Evolutionary conservation across 495 filamentous ascomycete genomes (phyloP).

Genomic region (Tirmania nivea): DNA sequence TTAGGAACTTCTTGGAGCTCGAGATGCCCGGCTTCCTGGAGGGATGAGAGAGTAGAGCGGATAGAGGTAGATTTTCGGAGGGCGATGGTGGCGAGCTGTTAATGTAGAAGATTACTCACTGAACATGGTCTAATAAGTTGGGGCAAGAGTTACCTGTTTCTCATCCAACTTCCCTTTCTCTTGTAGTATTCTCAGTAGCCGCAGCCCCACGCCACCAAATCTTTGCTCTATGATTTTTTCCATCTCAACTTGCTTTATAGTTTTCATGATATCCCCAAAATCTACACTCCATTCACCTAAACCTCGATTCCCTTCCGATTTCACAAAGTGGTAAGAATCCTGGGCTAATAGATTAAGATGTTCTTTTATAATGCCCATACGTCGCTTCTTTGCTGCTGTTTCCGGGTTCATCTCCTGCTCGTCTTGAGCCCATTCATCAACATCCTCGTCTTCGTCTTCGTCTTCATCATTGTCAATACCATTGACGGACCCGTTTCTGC

Average conservation of each 20-base stretch:
- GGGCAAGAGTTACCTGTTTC: slow-evolving; percentile 30
- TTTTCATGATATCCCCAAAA: slow-evolving; percentile 44
- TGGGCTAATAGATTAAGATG: slow-evolving; percentile 59
- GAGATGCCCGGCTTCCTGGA: slow-evolving; percentile 64
- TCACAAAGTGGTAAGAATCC: slow-evolving; percentile 46
- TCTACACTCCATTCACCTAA: slow-evolving; percentile 58
- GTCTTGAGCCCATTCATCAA: slow-evolving; percentile 20
- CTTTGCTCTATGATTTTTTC: slow-evolving; percentile 53
- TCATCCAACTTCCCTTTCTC: slow-evolving; percentile 82
- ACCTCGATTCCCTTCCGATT: slow-evolving; percentile 32
- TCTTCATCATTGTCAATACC: slow-evolving; percentile 21
- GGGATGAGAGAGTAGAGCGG: slow-evolving; percentile 52
- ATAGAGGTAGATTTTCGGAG: slow-evolving; percentile 62
- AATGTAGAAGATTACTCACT: background rate
- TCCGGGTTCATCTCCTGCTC: slow-evolving; percentile 21
- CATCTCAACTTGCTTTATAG: slow-evolving; percentile 49
- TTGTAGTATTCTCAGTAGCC: slow-evolving; percentile 59
- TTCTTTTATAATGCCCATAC: slow-evolving; percentile 38
- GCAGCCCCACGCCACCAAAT: slow-evolving; percentile 52
- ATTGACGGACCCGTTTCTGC: slow-evolving; percentile 10
- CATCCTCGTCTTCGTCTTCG: slow-evolving; percentile 24
- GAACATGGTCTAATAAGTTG: too few relatives aligned
- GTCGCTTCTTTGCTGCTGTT: slow-evolving; percentile 19
- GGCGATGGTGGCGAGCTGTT: slow-evolving; percentile 38
- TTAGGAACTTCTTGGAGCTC: slow-evolving; percentile 83